A percentile compares a stretch with the other conserved stretches of the same genome.
phyloP scores from a whole-genome alignment of 1,284 basidiomycete genomes.

The Cystobasidium slooffiae region DNA sequence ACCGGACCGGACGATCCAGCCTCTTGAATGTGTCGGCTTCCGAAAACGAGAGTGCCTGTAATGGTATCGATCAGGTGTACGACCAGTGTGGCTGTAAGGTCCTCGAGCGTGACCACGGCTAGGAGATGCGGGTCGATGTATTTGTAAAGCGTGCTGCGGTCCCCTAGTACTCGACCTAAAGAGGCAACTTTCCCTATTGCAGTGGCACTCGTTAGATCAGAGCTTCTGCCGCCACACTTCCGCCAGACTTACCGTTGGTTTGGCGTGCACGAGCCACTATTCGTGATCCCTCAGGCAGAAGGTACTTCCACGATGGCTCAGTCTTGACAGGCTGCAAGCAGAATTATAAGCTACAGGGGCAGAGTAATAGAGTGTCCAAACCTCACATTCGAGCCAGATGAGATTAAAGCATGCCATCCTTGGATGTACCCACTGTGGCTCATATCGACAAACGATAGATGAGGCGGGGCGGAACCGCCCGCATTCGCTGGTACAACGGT shows the following conservation, averaged over 20 bases:
- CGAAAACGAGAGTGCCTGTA: constrained; percentile 72
- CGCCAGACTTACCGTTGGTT: constrained; percentile 48
- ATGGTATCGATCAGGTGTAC: constrained; percentile 77
- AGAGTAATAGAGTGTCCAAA: neutral
- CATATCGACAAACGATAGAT: constrained; percentile 6
- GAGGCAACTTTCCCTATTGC: constrained; percentile 64
- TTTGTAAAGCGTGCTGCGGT: constrained; percentile 89
- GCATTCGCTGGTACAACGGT: neutral
- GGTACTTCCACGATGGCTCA: constrained; percentile 1
- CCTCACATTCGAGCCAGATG: constrained; percentile 24
- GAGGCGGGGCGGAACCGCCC: neutral
- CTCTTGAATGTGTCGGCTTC: constrained; percentile 47
- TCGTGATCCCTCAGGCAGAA: neutral
- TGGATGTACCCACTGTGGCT: neutral
- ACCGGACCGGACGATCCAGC: constrained; percentile 65
- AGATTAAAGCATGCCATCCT: constrained; percentile 27
- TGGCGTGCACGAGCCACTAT: constrained; percentile 41
- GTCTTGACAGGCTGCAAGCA: constrained; percentile 21
- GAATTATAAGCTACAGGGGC: neutral
- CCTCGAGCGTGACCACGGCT: constrained; percentile 67
- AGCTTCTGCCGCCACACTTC: neutral
- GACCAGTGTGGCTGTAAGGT: constrained; percentile 58
- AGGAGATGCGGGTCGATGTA: constrained; percentile 84
- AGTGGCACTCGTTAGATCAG: neutral
- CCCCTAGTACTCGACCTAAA: constrained; percentile 79